Base-by-base conservation (phyloP, 1,284 basidiomycete species). In the Afroboletus lepidellus region DNA sequence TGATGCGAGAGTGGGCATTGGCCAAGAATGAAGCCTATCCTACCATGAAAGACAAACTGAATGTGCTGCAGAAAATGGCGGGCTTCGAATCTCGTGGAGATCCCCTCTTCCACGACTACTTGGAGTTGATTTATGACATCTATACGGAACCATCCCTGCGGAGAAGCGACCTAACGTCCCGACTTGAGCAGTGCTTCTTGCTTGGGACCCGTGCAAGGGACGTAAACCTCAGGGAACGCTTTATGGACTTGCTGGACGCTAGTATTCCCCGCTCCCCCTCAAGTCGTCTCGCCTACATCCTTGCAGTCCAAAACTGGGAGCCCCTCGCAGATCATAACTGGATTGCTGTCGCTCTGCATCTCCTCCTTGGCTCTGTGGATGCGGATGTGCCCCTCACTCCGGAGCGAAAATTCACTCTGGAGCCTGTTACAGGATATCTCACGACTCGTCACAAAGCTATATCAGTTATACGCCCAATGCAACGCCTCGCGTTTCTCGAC, bases 251-350 rank as follows among this genome's bases (percentile, higher is more conserved):
- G 48, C 79, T 99, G 56, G 96, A 99, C 65, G 77, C 84, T 57
- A 96, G 91, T 62, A 83, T 99, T 38, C 92, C 94, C 16, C 83
- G 89, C 25, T 86, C 89, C 1, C 77, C 97, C 13, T 84, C 86
- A 47, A 86, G 81, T 54, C 88, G 97, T 25, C 72, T 99, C 45
- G 90, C 90, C 47, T 98, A 97, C 71, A 84, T 99, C 57, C 79
- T 97, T 46, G 94, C 93, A 25, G 86, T 94, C 20, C 95, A 99
- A 72, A 96, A 81, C 67, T 99, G 98, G 97, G 97, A 99, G 60
- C 84, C 88, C 11, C 73, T 99, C 18, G 86, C 92, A 2, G 94
- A 98, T 60, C 85, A 91, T 55, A 95, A 98, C 67, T 99, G 97
- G 97, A 90, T 97, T 42, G 89, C 92, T 59, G 82, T 98, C 41